phyloP scores from a whole-genome alignment of 1,284 basidiomycete species.

The Serendipita sp. region DNA sequence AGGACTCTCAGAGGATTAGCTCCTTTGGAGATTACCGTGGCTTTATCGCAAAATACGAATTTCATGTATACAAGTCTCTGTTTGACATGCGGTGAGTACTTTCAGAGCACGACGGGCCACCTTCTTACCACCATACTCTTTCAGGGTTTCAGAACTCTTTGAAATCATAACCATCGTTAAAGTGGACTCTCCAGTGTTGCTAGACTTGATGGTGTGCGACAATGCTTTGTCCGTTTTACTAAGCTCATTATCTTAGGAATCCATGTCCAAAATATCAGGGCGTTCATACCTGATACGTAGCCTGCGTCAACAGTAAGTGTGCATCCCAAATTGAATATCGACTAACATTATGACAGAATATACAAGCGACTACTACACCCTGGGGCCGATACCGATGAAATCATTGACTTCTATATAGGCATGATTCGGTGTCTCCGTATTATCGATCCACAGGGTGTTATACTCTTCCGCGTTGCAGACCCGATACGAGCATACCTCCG shows the following conservation, averaged over 20 bases:
- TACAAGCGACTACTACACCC: constrained; percentile 84
- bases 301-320: constrained; percentile 52
- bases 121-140: background rate
- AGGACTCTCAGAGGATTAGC: constrained; percentile 17
- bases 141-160: constrained; percentile 77
- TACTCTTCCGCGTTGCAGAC: constrained; percentile 82
- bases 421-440: constrained; percentile 85
- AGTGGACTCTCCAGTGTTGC: constrained; percentile 71
- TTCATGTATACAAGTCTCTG: constrained; percentile 77
- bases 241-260: constrained; percentile 34
- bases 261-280: constrained; percentile 64
- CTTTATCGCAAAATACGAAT: constrained; percentile 64
- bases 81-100: constrained; percentile 61
- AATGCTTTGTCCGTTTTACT: background rate
- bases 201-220: constrained; percentile 60
- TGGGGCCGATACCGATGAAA: constrained; percentile 87
- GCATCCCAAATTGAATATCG: background rate
- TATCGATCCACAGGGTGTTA: constrained; percentile 82
- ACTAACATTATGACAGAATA: constrained; percentile 37
- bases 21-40: constrained; percentile 57
- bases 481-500: constrained; percentile 79
- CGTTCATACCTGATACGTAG: constrained; percentile 53
- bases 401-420: constrained; percentile 85
- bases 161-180: constrained; percentile 93
- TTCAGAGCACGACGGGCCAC: background rate